Conservation (phyloP, 2,329 filamentous ascomycete genomes). For the Dryadomyces quercus-mongolicae region DNA sequence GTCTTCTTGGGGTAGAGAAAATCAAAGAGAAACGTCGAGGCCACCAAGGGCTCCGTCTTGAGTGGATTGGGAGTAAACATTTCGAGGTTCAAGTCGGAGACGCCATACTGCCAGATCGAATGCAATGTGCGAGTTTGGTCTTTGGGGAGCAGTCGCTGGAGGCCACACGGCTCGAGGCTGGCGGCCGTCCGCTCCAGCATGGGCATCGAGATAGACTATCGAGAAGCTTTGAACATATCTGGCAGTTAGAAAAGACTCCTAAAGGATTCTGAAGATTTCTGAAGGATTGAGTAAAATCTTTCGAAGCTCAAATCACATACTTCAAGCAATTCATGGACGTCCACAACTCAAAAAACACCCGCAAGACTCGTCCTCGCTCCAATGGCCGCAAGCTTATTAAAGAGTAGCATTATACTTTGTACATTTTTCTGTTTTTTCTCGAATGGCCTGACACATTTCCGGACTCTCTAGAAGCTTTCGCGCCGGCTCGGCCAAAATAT, state of each 20-base stretch:
- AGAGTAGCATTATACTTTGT: not conserved
- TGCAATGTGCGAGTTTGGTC: constrained; percentile 28
- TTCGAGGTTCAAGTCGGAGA: constrained; percentile 33
- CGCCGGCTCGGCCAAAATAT: constrained; percentile 2
- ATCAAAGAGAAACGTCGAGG: constrained; percentile 40
- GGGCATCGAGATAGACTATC: constrained; percentile 15
- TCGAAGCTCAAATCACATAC: too few relatives aligned
- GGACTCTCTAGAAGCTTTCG: not conserved
- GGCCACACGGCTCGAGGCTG: constrained; percentile 41
- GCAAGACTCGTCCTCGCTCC: too few relatives aligned
- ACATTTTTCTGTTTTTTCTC: not conserved
- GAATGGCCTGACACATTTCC: not conserved
- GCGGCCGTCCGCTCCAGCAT: constrained; percentile 49
- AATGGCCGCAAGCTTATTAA: too few relatives aligned
- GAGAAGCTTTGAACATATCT: too few relatives aligned
- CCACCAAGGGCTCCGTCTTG: constrained; percentile 22
- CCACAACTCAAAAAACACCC: too few relatives aligned
- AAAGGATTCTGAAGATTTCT: too few relatives aligned
- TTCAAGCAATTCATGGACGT: too few relatives aligned
- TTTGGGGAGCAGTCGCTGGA: constrained; percentile 37
- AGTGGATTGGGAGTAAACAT: constrained; percentile 14
- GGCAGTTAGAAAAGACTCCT: too few relatives aligned
- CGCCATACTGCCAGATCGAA: constrained; percentile 42
- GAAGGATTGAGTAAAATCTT: too few relatives aligned
- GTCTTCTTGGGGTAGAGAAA: constrained; percentile 41